Percentiles rank a stretch among this genome's conserved stretches.
These are phyloP conservation scores for Phytopythium helicoides DNA, from an alignment of 352 stramenopile genomes.

Conservation along the genomic window DNA sequence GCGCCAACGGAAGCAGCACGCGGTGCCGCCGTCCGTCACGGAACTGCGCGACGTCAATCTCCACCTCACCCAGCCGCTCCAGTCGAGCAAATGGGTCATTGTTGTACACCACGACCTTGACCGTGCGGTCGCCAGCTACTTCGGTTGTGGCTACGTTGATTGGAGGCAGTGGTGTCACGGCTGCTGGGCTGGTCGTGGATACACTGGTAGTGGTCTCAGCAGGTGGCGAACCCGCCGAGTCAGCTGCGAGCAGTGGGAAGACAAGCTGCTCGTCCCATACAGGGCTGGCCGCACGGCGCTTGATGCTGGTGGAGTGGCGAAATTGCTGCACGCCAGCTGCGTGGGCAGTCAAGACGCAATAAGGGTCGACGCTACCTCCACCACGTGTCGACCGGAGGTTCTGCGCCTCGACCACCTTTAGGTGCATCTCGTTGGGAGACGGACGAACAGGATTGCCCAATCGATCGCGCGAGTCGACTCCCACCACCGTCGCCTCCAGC, in stretches of 20 bases:
- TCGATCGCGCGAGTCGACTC: conserved; percentile 39
- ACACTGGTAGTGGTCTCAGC: not conserved
- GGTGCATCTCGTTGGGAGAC: conserved; percentile 53
- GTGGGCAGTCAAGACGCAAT: conserved; percentile 40
- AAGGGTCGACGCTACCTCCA: conserved; percentile 44
- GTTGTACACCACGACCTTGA: conserved; percentile 54
- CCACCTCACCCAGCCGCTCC: conserved; percentile 48
- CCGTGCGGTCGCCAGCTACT: conserved; percentile 9
- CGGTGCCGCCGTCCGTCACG: conserved; percentile 23
- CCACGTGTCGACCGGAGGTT: conserved; percentile 33
- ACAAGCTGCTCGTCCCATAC: conserved; percentile 36
- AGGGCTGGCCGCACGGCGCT: conserved; percentile 30
- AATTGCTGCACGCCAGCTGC: conserved; percentile 7
- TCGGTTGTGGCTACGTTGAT: not conserved
- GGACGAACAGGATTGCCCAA: conserved; percentile 31
- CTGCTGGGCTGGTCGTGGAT: not conserved
- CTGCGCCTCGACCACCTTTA: conserved; percentile 44
- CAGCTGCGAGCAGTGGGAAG: conserved; percentile 21
- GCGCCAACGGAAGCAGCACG: conserved; percentile 43
- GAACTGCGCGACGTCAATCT: conserved; percentile 46
- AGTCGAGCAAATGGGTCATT: conserved; percentile 49
- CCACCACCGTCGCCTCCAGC: conserved; percentile 39
- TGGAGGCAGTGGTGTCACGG: not conserved
- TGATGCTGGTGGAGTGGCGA: conserved; percentile 41
- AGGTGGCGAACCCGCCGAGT: conserved; percentile 10